Evolutionary conservation across 768 basidiomycete species (phyloP).

Genomic region (Dioszegia hungarica): DNA sequence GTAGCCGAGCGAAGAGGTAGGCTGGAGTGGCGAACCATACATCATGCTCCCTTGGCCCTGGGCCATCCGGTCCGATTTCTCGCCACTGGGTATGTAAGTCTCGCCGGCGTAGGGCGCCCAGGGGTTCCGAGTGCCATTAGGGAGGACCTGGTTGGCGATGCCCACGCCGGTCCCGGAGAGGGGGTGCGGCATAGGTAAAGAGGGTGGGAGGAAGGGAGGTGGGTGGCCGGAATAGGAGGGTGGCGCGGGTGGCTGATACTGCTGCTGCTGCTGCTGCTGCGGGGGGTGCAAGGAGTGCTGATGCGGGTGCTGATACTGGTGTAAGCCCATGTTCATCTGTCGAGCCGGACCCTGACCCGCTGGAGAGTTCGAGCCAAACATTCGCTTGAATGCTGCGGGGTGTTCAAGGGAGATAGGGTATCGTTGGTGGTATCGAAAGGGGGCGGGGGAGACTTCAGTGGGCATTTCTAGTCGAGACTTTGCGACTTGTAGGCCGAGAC

Average conservation of each 20-base stretch:
- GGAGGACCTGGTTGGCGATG: slow-evolving; percentile 6
- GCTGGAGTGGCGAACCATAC: neutral
- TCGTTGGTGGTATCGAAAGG: slow-evolving; percentile 10
- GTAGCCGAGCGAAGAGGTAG: neutral
- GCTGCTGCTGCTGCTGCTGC: neutral
- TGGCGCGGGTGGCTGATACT: neutral
- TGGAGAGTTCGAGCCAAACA: neutral
- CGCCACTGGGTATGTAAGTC: slow-evolving; percentile 18
- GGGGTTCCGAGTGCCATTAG: slow-evolving; percentile 31
- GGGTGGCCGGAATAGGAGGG: neutral
- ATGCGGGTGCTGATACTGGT: slow-evolving; percentile 3
- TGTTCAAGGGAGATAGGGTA: slow-evolving; percentile 10
- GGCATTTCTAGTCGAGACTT: slow-evolving; percentile 11
- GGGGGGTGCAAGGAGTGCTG: neutral
- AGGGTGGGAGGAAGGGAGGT: neutral
- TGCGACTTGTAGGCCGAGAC: no score
- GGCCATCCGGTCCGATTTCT: slow-evolving; percentile 6
- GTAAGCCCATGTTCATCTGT: slow-evolving; percentile 12
- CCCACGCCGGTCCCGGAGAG: neutral
- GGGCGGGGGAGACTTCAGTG: slow-evolving; percentile 23
- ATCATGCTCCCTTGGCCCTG: no score
- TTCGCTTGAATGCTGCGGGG: slow-evolving; percentile 6
- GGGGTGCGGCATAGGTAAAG: neutral
- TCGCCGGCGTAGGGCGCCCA: slow-evolving; percentile 31
- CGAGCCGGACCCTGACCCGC: neutral